These are phyloP conservation scores for Hypericum androsaemum DNA, from an alignment of 345 rosid genomes.

Conservation along the genomic window DNA sequence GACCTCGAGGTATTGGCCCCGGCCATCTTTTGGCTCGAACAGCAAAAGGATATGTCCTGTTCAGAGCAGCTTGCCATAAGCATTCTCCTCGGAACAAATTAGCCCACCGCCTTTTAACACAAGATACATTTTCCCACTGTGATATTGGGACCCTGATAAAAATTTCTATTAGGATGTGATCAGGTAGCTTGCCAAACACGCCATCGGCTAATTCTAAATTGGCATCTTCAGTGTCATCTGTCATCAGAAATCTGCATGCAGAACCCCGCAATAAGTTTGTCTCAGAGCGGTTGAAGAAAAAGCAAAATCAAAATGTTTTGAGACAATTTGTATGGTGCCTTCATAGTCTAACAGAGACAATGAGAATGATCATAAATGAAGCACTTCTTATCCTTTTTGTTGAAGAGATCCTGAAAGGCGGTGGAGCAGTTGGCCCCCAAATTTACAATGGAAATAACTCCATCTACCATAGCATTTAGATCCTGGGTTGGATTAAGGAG, in stretches of 20 bases:
- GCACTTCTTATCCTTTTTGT: no score
- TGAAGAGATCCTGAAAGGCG: no score
- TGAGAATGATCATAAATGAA: no score
- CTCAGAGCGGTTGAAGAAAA: no score
- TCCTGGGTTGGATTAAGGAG: no score
- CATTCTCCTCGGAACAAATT: constrained; percentile 57
- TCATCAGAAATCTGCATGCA: constrained; percentile 48
- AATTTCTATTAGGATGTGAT: constrained; percentile 70
- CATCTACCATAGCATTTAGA: no score
- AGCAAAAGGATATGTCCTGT: constrained; percentile 42
- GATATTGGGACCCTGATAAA: constrained; percentile 57
- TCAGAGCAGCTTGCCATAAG: constrained; percentile 80
- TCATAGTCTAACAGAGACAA: no score
- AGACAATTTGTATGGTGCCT: no score
- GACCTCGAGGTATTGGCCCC: constrained; percentile 69
- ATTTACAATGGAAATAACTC: no score
- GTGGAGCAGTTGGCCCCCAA: no score
- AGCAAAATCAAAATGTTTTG: no score
- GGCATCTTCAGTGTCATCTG: constrained; percentile 19
- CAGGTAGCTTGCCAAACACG: constrained; percentile 55
- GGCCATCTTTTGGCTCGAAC: constrained; percentile 58
- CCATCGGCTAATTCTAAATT: constrained; percentile 20
- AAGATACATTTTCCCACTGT: constrained; percentile 53
- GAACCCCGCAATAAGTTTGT: no score
- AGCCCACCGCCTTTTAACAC: constrained; percentile 71